These are phyloP conservation scores for Omphalotus guepiniiformis DNA, from an alignment of 768 basidiomycete species.

Conservation along the genomic window DNA sequence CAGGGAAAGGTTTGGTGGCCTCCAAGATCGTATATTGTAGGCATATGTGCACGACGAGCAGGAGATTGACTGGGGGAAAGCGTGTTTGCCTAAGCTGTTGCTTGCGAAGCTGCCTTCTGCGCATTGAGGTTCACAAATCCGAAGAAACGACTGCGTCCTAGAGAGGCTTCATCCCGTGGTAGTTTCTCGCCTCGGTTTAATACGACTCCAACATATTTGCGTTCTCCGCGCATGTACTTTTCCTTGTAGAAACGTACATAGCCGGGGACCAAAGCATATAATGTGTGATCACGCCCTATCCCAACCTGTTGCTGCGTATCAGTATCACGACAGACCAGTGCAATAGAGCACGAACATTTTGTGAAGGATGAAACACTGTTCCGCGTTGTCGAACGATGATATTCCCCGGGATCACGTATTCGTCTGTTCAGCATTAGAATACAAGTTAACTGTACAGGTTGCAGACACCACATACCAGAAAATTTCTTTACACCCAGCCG, in stretches of 20 bases:
- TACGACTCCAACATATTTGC: conserved; percentile 82
- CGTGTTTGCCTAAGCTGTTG: too few species aligned
- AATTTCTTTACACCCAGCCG: conserved; percentile 95
- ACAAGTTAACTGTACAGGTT: conserved; percentile 3
- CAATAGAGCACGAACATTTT: conserved; percentile 59
- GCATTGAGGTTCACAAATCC: conserved; percentile 64
- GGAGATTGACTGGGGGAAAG: too few species aligned
- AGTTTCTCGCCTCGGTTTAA: conserved; percentile 78
- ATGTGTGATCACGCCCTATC: conserved; percentile 91
- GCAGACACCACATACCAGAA: conserved; percentile 55
- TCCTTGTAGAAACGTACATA: conserved; percentile 92
- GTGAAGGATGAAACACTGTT: conserved; percentile 88
- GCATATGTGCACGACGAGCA: too few species aligned
- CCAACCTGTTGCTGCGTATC: conserved; percentile 74
- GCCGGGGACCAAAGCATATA: conserved; percentile 87
- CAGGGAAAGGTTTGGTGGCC: too few species aligned
- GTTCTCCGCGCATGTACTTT: conserved; percentile 67
- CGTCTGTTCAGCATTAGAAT: conserved; percentile 48
- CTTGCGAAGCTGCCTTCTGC: not conserved
- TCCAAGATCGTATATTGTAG: too few species aligned
- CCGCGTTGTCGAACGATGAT: conserved; percentile 96
- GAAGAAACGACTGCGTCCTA: conserved; percentile 84
- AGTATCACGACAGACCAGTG: too few species aligned
- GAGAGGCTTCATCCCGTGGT: conserved; percentile 69
- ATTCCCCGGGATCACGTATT: conserved; percentile 90